phyloP scores from a whole-genome alignment of 148 eudicot genomes.

The Amaranthus cruentus region DNA sequence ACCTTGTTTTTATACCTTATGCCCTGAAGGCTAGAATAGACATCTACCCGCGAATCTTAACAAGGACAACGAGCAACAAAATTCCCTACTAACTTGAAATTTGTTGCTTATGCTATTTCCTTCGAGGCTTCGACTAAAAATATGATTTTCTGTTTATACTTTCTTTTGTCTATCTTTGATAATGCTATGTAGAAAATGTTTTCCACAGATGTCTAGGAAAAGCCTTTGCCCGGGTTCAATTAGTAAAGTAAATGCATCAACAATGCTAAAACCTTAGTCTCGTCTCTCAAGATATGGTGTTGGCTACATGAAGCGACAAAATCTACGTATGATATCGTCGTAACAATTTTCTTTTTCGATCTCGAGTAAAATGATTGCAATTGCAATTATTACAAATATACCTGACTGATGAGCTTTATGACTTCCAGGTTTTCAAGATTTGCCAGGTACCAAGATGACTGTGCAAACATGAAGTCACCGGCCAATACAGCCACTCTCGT shows the following conservation, averaged over 20 bases:
- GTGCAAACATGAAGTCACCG: conserved; percentile 98
- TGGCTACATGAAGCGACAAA: too few relatives aligned
- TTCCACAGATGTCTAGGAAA: not conserved
- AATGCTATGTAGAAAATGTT: not conserved
- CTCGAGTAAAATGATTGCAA: not conserved
- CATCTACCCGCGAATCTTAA: too few relatives aligned
- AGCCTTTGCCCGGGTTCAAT: not conserved
- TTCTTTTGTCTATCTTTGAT: not conserved
- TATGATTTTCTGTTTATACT: not conserved
- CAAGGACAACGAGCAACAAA: not conserved
- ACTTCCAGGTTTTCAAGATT: conserved; percentile 92
- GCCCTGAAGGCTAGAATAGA: too few relatives aligned
- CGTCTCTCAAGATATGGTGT: too few relatives aligned
- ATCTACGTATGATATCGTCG: not conserved
- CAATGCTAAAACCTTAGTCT: too few relatives aligned
- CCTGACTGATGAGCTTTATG: conserved; percentile 96
- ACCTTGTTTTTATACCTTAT: too few relatives aligned
- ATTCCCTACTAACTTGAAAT: not conserved
- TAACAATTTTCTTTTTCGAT: not conserved
- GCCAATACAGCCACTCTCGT: conserved; percentile 92
- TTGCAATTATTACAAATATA: conserved; percentile 15
- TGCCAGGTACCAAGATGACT: conserved; percentile 95
- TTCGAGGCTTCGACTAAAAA: not conserved
- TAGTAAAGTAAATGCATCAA: too few relatives aligned
- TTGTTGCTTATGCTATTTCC: not conserved